Evolutionary conservation across 2,329 filamentous ascomycete species (phyloP), one percentile per base, ranked within the genome.

Genomic region (Furcasterigmium furcatum): DNA sequence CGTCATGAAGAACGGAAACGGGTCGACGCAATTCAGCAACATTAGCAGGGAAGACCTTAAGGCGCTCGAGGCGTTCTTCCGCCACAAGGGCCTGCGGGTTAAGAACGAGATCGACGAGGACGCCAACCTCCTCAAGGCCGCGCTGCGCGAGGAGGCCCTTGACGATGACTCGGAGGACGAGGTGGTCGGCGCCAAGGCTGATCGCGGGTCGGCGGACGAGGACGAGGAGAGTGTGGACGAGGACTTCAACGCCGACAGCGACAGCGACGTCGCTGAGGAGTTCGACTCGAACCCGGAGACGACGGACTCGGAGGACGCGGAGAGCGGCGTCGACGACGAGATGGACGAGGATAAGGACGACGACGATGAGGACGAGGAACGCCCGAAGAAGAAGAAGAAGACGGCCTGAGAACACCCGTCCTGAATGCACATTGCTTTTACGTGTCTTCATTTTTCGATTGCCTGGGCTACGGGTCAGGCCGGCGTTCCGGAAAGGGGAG

Each of bases 21-120:
- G 88, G 46, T 91, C 95, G 60, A 90, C 91, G 57, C 91, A 96
- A 61, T 99, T 99, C 73, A 96, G 91, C 71, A 99, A 99, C 74
- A 99, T 99, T 67, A 99, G 96, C 65, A 87, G 92, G 57, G 94
- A 99, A 72, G 94, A 99, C 64, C 89, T 97, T 67, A 88, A 94
- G 70, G 88, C 89, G 7, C 80, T 99, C n/a, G 94, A 99, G 67
- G 85, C 87, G 55, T 99, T 99, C 73, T 96, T 99, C 80, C 94
- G 95, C 70, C 82, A 90, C 56, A 97, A 97, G 77, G 88, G 86
- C 50, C 80, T 99, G 60, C 88, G 92, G 45, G 91, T 95, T 46
- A 97, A 96, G 84, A 99, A 99, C 66, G 94, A 99, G 71, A 96
- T 99, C 73, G 87, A 95, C 51, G 94, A 96, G 63, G 94, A 99